Percentiles rank a stretch among this genome's conserved stretches.
Conservation (phyloP, 2,329 filamentous ascomycete species). For the Phialemonium atrogriseum region DNA sequence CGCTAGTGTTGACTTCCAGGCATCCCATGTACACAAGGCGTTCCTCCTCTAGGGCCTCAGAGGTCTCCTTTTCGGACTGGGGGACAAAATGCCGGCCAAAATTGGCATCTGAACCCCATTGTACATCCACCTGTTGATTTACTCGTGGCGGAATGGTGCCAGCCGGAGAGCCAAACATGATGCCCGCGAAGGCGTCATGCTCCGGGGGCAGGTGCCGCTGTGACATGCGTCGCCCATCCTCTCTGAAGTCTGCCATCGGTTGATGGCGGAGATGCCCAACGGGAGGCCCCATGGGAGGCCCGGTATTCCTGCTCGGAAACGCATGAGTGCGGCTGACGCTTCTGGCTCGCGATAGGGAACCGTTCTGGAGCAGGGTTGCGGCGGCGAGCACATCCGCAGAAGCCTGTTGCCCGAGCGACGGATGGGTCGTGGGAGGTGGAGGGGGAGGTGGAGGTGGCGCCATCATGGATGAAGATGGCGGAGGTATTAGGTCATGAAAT, state of each 20-base stretch:
- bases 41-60: constrained; percentile 46
- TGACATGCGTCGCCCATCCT: constrained; percentile 25
- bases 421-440: constrained; percentile 11
- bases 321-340: constrained; percentile 17
- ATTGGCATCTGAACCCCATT: constrained; percentile 61
- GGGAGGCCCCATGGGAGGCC: constrained; percentile 20
- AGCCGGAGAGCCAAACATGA: constrained; percentile 26
- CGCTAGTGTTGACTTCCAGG: constrained; percentile 48
- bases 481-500: constrained; percentile 17
- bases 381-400: constrained; percentile 52
- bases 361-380: constrained; percentile 42
- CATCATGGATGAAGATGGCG: constrained; percentile 12
- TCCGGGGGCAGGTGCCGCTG: constrained; percentile 18
- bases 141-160: constrained; percentile 10
- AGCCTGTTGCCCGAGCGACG: constrained; percentile 18
- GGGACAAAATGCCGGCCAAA: constrained; percentile 55
- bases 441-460: constrained; percentile 9
- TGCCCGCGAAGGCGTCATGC: constrained; percentile 29
- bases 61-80: constrained; percentile 45
- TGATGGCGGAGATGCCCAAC: constrained; percentile 34
- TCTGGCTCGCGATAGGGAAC: constrained; percentile 18
- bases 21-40: constrained; percentile 49
- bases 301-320: constrained; percentile 7
- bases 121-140: constrained; percentile 33
- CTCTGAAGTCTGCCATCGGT: constrained; percentile 31